Percentiles rank a stretch among this genome's conserved stretches.
phyloP scores from a whole-genome alignment of 768 basidiomycete genomes.

The Royoungia palumana region DNA sequence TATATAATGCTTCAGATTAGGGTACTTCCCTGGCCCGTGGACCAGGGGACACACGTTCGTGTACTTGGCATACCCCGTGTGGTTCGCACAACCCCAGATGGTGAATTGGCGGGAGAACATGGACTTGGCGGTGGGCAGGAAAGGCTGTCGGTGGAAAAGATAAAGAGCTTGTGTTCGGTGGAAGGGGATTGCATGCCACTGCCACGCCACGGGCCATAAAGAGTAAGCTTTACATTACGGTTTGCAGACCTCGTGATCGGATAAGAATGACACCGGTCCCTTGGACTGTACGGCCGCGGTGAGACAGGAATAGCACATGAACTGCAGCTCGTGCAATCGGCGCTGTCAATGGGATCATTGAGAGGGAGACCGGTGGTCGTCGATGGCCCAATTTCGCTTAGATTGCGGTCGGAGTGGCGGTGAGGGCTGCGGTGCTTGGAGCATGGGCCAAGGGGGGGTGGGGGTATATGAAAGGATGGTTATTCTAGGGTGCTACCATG shows the following conservation, averaged over 20 bases:
- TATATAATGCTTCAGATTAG: background rate
- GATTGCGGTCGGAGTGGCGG: constrained; percentile 28
- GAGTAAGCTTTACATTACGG: constrained; percentile 25
- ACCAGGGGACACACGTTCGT: constrained; percentile 9
- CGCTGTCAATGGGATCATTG: too few relatives aligned
- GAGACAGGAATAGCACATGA: constrained; percentile 6
- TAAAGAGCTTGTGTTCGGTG: constrained; percentile 5
- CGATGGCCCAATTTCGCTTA: constrained; percentile 25
- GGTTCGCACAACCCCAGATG: background rate
- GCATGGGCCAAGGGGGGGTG: background rate
- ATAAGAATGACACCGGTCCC: constrained; percentile 19
- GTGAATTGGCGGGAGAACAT: background rate
- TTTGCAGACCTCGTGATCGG: constrained; percentile 19
- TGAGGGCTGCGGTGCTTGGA: constrained; percentile 3
- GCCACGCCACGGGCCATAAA: constrained; percentile 21
- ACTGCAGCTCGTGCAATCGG: background rate
- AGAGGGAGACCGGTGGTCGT: background rate
- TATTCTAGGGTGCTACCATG: constrained; percentile 18
- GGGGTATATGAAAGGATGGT: constrained; percentile 12
- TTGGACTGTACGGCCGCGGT: constrained; percentile 33
- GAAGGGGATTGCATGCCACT: constrained; percentile 1
- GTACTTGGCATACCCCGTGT: constrained; percentile 4
- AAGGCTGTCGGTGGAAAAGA: background rate
- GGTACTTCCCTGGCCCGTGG: background rate
- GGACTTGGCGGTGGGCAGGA: background rate